These are phyloP conservation scores for Cordyceps tenuipes DNA, from an alignment of 2,329 filamentous ascomycete species.

Conservation along the genomic window DNA sequence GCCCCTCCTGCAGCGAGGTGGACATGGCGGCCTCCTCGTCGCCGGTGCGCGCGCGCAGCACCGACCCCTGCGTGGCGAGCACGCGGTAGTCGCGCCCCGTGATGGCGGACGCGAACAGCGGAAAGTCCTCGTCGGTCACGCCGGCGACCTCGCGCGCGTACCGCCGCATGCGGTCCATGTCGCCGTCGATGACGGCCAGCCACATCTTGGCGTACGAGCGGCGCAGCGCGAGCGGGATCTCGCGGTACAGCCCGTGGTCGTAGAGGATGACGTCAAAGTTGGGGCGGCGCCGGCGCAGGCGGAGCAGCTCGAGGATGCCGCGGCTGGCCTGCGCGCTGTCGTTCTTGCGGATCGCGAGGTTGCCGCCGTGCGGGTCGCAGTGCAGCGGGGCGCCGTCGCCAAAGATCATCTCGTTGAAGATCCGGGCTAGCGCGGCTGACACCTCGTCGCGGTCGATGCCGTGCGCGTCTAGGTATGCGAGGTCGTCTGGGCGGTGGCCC, in stretches of 20 bases:
- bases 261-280: constrained; percentile 97
- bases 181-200: constrained; percentile 88
- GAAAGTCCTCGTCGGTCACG: constrained; percentile 82
- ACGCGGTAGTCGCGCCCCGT: constrained; percentile 86
- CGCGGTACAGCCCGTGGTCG: constrained; percentile 92
- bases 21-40: constrained; percentile 85
- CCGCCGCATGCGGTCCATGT: constrained; percentile 76
- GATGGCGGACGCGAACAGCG: constrained; percentile 90
- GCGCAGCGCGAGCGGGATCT: constrained; percentile 71
- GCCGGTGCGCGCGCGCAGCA: constrained; percentile 51
- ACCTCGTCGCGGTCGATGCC: constrained; percentile 93
- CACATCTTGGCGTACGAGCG: constrained; percentile 93
- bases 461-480: constrained; percentile 75
- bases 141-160: constrained; percentile 86
- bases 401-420: constrained; percentile 99
- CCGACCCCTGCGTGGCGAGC: constrained; percentile 52
- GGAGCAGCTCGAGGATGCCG: constrained; percentile 14
- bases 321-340: constrained; percentile 39
- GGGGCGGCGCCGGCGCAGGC: constrained; percentile 27
- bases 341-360: constrained; percentile 85
- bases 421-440: constrained; percentile 76
- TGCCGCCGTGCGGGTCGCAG: constrained; percentile 94
- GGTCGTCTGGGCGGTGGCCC: constrained; percentile 79
- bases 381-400: constrained; percentile 80
- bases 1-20: constrained; percentile 73